Evolutionary conservation across 768 basidiomycete genomes (phyloP).

Genomic region (Tubosaeta sp.): DNA sequence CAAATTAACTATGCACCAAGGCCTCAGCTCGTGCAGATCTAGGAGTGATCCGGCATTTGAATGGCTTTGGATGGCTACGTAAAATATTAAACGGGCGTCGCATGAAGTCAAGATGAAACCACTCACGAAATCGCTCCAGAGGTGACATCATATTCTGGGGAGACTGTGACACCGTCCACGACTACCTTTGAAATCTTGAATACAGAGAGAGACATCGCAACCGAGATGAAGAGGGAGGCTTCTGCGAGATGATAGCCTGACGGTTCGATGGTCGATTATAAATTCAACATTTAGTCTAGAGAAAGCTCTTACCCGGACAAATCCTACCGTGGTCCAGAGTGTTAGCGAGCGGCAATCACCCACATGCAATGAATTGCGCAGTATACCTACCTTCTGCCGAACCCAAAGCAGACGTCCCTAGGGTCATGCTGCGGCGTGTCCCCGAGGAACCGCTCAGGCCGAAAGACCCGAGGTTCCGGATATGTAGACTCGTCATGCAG

Average conservation of each 20-base stretch:
- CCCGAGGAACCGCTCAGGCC: not conserved
- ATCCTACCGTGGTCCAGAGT: slow-evolving; percentile 13
- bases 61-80: not conserved
- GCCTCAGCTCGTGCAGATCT: not conserved
- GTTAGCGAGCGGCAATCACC: no score
- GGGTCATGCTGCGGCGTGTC: not conserved
- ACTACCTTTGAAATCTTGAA: slow-evolving; percentile 42
- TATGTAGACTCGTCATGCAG: not conserved
- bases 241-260: slow-evolving; percentile 29
- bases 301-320: slow-evolving; percentile 18
- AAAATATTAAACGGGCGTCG: no score
- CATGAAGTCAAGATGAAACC: no score
- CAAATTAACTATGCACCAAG: not conserved
- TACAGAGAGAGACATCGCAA: slow-evolving; percentile 39
- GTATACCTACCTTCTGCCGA: slow-evolving; percentile 23
- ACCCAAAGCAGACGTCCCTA: slow-evolving; percentile 19
- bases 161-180: slow-evolving; percentile 38
- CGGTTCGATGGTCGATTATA: not conserved
- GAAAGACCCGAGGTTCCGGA: not conserved
- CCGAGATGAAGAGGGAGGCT: slow-evolving; percentile 22
- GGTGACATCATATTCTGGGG: slow-evolving; percentile 37
- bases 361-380: not conserved
- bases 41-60: not conserved
- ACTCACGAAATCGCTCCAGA: slow-evolving; percentile 45
- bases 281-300: not conserved